Percentiles rank a stretch among this genome's conserved stretches.
Evolutionary conservation across 805 yeast species (phyloP).

Genomic region (Cyberlindnera mrakii): DNA sequence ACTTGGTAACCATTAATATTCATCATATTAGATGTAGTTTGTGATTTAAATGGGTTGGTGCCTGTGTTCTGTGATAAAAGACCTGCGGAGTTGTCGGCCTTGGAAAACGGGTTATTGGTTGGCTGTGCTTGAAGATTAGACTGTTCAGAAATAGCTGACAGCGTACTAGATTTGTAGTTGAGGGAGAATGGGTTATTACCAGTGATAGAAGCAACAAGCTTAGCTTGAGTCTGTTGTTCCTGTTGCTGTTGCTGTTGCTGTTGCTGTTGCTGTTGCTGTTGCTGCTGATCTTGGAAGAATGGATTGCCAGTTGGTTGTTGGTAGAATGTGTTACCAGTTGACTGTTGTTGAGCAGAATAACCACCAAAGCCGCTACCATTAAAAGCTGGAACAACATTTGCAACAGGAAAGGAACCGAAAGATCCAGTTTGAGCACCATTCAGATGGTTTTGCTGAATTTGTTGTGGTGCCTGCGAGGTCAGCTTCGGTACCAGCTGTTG

Average conservation of each 20-base stretch:
- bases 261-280: conserved; percentile 9
- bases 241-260: conserved; percentile 6
- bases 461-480: conserved; percentile 12
- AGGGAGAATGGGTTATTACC: conserved; percentile 27
- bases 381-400: conserved; percentile 26
- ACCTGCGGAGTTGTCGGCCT: neutral
- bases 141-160: conserved; percentile 10
- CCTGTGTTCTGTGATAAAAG: conserved; percentile 22
- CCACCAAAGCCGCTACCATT: conserved; percentile 63
- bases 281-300: conserved; percentile 23
- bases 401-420: conserved; percentile 15
- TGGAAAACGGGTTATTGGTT: conserved; percentile 26
- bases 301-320: conserved; percentile 30
- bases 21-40: conserved; percentile 26
- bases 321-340: conserved; percentile 26
- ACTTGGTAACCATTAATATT: conserved; percentile 2
- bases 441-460: conserved; percentile 15
- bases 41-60: conserved; percentile 35
- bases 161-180: conserved; percentile 11
- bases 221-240: conserved; percentile 2
- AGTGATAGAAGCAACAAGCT: conserved; percentile 15
- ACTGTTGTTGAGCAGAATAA: conserved; percentile 23
- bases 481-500: conserved; percentile 13
- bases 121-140: conserved; percentile 10
- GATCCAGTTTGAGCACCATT: conserved; percentile 17